These are phyloP conservation scores for Aspergillus neotritici DNA, from an alignment of 2,329 filamentous ascomycete species.

Conservation along the genomic window DNA sequence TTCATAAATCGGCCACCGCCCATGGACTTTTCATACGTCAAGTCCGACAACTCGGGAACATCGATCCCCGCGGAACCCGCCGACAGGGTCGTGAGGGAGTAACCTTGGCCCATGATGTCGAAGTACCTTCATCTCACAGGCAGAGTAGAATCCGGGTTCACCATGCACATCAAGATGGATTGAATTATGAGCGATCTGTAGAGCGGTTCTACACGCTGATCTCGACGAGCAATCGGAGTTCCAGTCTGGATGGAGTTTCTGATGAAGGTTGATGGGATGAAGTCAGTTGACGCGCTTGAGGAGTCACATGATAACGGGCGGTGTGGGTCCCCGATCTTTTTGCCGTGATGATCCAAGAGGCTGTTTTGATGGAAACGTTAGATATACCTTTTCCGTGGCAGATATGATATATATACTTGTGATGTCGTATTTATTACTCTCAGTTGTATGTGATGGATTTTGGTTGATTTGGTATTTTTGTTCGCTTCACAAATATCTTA, in stretches of 20 bases:
- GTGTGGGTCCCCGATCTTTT: constrained; percentile 3
- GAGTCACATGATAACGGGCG: constrained; percentile 10
- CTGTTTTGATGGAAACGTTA: background rate
- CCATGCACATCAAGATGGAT: background rate
- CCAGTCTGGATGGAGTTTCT: background rate
- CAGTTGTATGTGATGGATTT: too few relatives aligned
- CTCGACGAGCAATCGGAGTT: background rate
- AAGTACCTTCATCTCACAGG: constrained; percentile 26
- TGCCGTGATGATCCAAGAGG: background rate
- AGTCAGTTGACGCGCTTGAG: constrained; percentile 5
- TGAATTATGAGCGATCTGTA: background rate
- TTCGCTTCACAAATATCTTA: too few relatives aligned
- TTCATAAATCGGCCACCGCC: constrained; percentile 95
- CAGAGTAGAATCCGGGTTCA: background rate
- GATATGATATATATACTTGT: too few relatives aligned
- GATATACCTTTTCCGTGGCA: too few relatives aligned
- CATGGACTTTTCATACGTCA: constrained; percentile 87
- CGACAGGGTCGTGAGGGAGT: constrained; percentile 86
- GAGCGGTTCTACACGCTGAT: background rate
- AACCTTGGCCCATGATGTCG: constrained; percentile 82
- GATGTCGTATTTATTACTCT: too few relatives aligned
- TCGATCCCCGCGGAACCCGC: constrained; percentile 91
- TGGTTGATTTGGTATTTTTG: too few relatives aligned
- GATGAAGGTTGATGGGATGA: background rate
- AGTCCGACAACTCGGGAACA: constrained; percentile 80